These are phyloP conservation scores for Vaccinium myrtillus DNA, from an alignment of 148 eudicot genomes.

Conservation along the genomic window DNA sequence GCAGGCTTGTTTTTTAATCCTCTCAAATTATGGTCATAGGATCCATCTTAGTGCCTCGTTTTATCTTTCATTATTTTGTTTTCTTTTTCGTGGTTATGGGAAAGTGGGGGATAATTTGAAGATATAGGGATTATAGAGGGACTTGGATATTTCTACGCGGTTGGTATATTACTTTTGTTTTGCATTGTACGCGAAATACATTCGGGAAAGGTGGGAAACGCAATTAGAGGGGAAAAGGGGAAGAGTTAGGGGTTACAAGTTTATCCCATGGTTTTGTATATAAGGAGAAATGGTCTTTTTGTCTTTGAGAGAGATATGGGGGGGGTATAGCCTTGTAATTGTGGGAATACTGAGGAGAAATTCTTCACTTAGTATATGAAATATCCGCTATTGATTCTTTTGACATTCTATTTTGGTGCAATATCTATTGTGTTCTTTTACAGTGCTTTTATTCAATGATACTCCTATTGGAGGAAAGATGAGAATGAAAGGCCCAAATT, in stretches of 20 bases:
- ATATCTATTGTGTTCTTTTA: neutral
- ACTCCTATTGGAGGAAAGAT: neutral
- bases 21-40: no score
- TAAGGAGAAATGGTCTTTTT: neutral
- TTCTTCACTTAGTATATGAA: neutral
- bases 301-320: constrained; percentile 11
- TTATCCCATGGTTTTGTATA: constrained; percentile 16
- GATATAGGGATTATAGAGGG: neutral
- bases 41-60: neutral
- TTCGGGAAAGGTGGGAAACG: constrained; percentile 8
- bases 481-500: neutral
- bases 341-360: constrained; percentile 12
- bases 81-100: neutral
- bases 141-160: neutral
- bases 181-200: neutral
- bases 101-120: constrained; percentile 8
- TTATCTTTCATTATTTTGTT: neutral
- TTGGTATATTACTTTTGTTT: constrained; percentile 8
- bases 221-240: neutral
- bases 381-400: constrained; percentile 11
- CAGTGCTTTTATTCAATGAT: neutral
- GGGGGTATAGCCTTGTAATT: constrained; percentile 18
- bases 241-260: constrained; percentile 6
- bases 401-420: constrained; percentile 1
- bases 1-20: neutral